Evolutionary conservation across 2,329 filamentous ascomycete genomes (phyloP).

Genomic region (Exophiala bonariae): DNA sequence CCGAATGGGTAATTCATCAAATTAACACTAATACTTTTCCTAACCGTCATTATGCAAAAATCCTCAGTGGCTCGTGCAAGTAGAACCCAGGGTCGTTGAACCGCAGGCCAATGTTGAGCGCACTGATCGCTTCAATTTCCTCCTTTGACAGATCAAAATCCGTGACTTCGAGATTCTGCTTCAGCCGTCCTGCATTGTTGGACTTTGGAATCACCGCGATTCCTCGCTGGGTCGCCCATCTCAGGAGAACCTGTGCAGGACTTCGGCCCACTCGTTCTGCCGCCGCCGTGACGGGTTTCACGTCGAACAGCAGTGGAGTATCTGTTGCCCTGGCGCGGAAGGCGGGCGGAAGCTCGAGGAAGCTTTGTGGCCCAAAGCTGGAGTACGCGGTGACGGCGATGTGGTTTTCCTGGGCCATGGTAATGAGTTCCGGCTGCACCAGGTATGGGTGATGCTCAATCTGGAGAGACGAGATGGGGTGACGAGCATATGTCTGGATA

Average conservation of each 20-base stretch:
- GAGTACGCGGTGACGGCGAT: slow-evolving; percentile 81
- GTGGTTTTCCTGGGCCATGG: slow-evolving; percentile 67
- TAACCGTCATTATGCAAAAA: slow-evolving; percentile 24
- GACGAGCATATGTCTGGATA: slow-evolving; percentile 72
- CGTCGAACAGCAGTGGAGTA: slow-evolving; percentile 69
- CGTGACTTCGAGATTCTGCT: slow-evolving; percentile 23
- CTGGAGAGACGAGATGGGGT: slow-evolving; percentile 75
- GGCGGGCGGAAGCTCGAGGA: slow-evolving; percentile 63
- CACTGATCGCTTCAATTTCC: slow-evolving; percentile 21
- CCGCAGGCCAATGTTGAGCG: slow-evolving; percentile 20
- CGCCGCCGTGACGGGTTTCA: slow-evolving; percentile 63
- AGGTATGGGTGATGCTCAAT: slow-evolving; percentile 91
- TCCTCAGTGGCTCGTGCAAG: slow-evolving; percentile 18
- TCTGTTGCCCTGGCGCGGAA: slow-evolving; percentile 65
- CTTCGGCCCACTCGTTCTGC: slow-evolving; percentile 71
- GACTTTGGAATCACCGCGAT: slow-evolving; percentile 83
- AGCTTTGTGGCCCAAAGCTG: slow-evolving; percentile 76
- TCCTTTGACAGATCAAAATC: slow-evolving; percentile 21
- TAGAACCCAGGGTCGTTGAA: slow-evolving; percentile 27
- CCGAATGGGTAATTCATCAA: too few relatives aligned
- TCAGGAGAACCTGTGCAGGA: slow-evolving; percentile 76
- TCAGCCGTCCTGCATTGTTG: slow-evolving; percentile 51
- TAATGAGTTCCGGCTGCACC: slow-evolving; percentile 70
- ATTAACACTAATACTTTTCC: too few relatives aligned
- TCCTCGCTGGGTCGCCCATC: slow-evolving; percentile 82